phyloP scores from a whole-genome alignment of 768 basidiomycete species.

The Termitomyces sp. region DNA sequence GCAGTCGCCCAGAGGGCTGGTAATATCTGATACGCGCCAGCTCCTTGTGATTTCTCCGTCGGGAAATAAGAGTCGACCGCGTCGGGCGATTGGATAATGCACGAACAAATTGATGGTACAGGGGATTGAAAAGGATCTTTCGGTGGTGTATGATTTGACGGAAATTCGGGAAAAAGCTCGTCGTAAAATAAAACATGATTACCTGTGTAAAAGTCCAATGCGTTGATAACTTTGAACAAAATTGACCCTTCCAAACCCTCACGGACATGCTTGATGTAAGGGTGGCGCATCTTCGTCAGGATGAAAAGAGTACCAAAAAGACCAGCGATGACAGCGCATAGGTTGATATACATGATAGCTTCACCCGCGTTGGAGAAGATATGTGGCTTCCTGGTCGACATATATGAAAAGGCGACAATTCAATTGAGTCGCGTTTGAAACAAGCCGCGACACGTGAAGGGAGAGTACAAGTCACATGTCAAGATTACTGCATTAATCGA shows the following conservation, averaged over 20 bases:
- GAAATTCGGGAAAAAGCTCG: neutral
- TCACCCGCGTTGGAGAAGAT: neutral
- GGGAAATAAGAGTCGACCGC: neutral
- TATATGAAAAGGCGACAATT: neutral
- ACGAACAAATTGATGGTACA: neutral
- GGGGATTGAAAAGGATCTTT: neutral
- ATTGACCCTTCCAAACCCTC: neutral
- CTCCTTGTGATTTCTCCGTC: neutral
- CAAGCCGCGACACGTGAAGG: neutral
- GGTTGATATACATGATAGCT: neutral
- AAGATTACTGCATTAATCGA: neutral
- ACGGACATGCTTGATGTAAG: neutral
- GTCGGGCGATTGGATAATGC: neutral
- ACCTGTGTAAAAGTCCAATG: constrained; percentile 5
- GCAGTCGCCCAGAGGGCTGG: neutral
- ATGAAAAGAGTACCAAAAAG: neutral
- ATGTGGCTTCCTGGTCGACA: too few relatives aligned
- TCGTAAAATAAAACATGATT: neutral
- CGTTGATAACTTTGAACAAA: constrained; percentile 1
- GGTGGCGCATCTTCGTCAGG: constrained; percentile 8
- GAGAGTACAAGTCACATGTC: neutral
- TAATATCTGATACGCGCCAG: neutral
- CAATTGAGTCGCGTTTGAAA: constrained; percentile 1
- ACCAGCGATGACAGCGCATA: neutral
- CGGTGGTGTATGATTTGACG: neutral